These are phyloP conservation scores for Rosa multiflora DNA, from an alignment of 306 rosid genomes.

Conservation along the genomic window DNA sequence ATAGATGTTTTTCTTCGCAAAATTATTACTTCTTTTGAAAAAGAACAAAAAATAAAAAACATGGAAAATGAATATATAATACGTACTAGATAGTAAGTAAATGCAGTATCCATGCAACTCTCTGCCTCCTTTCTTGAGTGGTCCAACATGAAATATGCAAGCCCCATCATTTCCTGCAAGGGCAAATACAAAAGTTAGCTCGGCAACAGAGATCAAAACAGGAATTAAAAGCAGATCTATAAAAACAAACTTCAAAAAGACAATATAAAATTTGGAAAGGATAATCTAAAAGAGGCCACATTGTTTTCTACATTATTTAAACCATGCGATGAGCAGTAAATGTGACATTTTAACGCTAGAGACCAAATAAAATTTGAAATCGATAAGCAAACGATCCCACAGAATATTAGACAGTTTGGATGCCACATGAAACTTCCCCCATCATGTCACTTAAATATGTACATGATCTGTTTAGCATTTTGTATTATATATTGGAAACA, in stretches of 20 bases:
- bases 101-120: constrained; percentile 98
- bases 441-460: background rate
- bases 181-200: constrained; percentile 24
- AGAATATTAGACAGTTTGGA: background rate
- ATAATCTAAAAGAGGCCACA: background rate
- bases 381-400: background rate
- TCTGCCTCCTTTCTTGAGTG: constrained; percentile 98
- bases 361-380: background rate
- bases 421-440: background rate
- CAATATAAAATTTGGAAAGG: background rate
- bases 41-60: background rate
- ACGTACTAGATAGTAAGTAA: constrained; percentile 82
- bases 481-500: background rate
- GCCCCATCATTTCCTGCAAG: constrained; percentile 98
- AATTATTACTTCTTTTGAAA: background rate
- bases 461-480: background rate
- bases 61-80: constrained; percentile 25
- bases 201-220: constrained; percentile 9
- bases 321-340: background rate
- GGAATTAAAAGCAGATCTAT: constrained; percentile 2
- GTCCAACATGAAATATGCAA: constrained; percentile 83
- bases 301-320: background rate
- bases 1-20: background rate
- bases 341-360: background rate
- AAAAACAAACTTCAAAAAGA: background rate